Base-by-base conservation (phyloP, 441 rosid species). In the Gossypium gossypioides region DNA sequence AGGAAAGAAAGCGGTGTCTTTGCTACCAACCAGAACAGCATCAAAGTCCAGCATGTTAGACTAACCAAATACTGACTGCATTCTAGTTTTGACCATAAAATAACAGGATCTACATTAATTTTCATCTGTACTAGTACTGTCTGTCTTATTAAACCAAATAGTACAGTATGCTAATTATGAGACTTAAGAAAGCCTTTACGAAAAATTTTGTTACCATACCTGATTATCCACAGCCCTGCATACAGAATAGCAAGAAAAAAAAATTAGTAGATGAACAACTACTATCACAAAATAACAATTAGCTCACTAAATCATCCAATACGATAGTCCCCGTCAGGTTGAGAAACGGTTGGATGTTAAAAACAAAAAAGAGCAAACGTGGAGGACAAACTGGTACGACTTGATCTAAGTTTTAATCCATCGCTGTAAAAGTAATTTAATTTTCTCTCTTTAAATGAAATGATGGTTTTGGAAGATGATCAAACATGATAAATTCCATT, bases 181-280 rank as follows among this genome's bases (percentile, higher is more conserved):
- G 57, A 8, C 27, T 9, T 55, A 10, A 68, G 8, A 24, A 75
- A 55, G 34, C 18, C 19, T 15, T 63, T 37, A 65, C 3, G 12
- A 68, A 60, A 68, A 51, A 34, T 32, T 37, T 54, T 4, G 37
- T 3, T 9, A 48, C 25, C 10, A 67, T 85, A 92, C 97, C 94
- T 95, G 97, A 84, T 86, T 92, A 84, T 95, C 99, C 15, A 75
- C 84, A 73, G 99, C 99, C 95, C 99, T 92, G 93, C 85, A 82
- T n/a, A 75, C 57, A 19, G 46, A 67, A 79, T 29, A 79, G 68
- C 67, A 75, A 56, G 68, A 37, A 34, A 29, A 25, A 29, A 0
- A 58, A 68, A 29, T 78, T 34, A 84, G 82, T 32, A 68, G 59
- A 72, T 48, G 40, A 72, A 55, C 52, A 70, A 9, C 27, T 24